A percentile compares a stretch with the other conserved stretches of the same genome.
phyloP scores from a whole-genome alignment of 2,329 filamentous ascomycete genomes.

The Chrysoporthe puriensis region DNA sequence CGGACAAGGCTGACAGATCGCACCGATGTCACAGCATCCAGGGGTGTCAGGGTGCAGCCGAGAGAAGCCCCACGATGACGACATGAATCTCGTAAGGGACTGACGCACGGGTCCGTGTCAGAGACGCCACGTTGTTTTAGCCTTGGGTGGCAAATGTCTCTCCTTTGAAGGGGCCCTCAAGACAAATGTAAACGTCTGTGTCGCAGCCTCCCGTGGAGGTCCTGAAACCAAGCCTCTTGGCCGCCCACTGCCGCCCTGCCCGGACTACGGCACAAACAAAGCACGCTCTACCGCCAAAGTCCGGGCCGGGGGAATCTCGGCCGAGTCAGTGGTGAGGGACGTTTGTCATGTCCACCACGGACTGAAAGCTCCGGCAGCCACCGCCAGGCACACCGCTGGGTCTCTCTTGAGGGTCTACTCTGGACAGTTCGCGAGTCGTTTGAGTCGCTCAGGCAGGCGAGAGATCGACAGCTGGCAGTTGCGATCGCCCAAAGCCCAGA shows the following conservation, averaged over 20 bases:
- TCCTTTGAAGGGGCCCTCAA: background rate
- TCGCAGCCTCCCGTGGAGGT: background rate
- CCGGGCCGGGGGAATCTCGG: background rate
- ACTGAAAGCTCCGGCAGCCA: conserved; percentile 6
- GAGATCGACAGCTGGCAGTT: background rate
- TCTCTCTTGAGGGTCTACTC: background rate
- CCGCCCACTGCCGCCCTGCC: background rate
- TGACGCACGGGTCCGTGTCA: conserved; percentile 1
- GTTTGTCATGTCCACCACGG: background rate
- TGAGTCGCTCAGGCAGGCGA: background rate
- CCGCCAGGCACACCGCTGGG: background rate
- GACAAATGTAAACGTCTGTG: background rate
- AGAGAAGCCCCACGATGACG: background rate
- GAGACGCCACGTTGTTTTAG: background rate
- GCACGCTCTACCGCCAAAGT: background rate
- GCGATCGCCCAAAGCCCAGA: background rate
- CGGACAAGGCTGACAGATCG: background rate
- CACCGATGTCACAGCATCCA: background rate
- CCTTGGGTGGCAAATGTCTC: background rate
- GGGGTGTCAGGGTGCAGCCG: background rate
- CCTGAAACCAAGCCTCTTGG: background rate
- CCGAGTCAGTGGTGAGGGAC: background rate
- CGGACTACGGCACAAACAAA: background rate
- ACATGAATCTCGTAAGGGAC: background rate
- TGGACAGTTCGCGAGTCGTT: background rate